Percentiles rank a stretch among this genome's conserved stretches.
Evolutionary conservation across 1,139 yeast genomes (phyloP).

Genomic region (Geotrichum cucujoidarum): DNA sequence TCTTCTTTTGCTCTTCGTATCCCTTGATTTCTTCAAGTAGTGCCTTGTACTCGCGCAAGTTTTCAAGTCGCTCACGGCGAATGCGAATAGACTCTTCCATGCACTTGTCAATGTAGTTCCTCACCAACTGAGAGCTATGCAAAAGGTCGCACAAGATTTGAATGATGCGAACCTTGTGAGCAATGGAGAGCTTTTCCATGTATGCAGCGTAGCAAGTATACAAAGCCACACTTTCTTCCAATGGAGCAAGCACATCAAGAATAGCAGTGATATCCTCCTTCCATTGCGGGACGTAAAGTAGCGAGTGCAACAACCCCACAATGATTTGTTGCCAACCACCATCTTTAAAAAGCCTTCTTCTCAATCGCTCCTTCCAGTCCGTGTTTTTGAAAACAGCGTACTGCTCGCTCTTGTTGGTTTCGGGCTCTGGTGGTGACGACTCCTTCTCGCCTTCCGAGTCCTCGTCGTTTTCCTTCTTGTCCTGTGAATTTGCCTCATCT

Average conservation of each 20-base stretch:
- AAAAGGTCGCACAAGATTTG: slow-evolving; percentile 55
- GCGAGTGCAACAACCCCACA: slow-evolving; percentile 57
- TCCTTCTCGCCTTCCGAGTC: slow-evolving; percentile 23
- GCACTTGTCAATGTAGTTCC: slow-evolving; percentile 63
- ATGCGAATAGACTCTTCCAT: slow-evolving; percentile 59
- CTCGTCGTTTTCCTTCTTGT: slow-evolving; percentile 21
- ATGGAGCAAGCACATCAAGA: slow-evolving; percentile 54
- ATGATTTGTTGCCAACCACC: slow-evolving; percentile 82
- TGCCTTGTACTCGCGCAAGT: slow-evolving; percentile 55
- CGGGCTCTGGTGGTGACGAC: slow-evolving; percentile 23
- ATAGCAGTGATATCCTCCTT: slow-evolving; percentile 44
- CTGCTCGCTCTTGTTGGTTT: slow-evolving; percentile 47
- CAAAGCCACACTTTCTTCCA: slow-evolving; percentile 47
- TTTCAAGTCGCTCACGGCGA: slow-evolving; percentile 66
- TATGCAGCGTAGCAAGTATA: slow-evolving; percentile 42
- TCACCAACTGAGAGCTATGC: slow-evolving; percentile 53
- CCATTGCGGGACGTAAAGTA: slow-evolving; percentile 57
- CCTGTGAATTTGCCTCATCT: slow-evolving; percentile 23
- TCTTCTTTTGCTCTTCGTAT: slow-evolving; percentile 32
- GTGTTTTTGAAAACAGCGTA: slow-evolving; percentile 57
- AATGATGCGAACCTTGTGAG: slow-evolving; percentile 49
- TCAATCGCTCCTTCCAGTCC: slow-evolving; percentile 73
- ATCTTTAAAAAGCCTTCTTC: slow-evolving; percentile 69
- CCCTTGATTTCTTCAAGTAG: slow-evolving; percentile 47
- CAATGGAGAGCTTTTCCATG: slow-evolving; percentile 39